These are phyloP conservation scores for Hypoxylon fuscum DNA, from an alignment of 495 filamentous ascomycete species.

Conservation along the genomic window DNA sequence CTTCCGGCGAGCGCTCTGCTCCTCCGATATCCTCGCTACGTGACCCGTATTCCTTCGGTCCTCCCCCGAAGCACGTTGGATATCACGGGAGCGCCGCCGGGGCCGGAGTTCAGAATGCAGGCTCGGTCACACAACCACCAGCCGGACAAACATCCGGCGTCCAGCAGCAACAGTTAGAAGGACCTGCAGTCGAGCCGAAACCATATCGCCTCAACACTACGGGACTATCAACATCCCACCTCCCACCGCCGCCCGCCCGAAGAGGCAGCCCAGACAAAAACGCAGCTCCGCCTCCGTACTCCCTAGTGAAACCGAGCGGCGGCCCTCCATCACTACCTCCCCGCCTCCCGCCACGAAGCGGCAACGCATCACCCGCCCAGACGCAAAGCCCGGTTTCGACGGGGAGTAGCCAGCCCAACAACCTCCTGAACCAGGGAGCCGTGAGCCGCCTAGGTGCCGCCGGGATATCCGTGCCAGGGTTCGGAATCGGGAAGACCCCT, in stretches of 20 bases:
- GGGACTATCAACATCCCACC: slow-evolving; percentile 70
- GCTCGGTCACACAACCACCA: slow-evolving; percentile 64
- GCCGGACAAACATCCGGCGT: slow-evolving; percentile 7
- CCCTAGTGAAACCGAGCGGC: slow-evolving; percentile 59
- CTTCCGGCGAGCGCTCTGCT: slow-evolving; percentile 57
- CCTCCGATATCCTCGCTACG: slow-evolving; percentile 78
- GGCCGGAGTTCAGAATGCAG: slow-evolving; percentile 52
- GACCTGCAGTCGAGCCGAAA: slow-evolving; percentile 59
- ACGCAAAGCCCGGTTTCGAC: slow-evolving; percentile 49
- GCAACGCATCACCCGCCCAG: slow-evolving; percentile 62
- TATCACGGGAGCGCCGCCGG: slow-evolving; percentile 40
- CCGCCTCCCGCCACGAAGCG: slow-evolving; percentile 57
- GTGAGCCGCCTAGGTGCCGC: slow-evolving; percentile 74
- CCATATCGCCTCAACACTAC: slow-evolving; percentile 78
- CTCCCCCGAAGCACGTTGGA: slow-evolving; percentile 74
- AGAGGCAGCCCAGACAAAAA: slow-evolving; percentile 56
- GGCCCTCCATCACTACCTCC: slow-evolving; percentile 82
- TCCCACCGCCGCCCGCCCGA: slow-evolving; percentile 76
- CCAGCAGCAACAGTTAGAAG: slow-evolving; percentile 49
- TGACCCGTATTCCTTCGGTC: slow-evolving; percentile 85
- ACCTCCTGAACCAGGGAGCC: slow-evolving; percentile 72
- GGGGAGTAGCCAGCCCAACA: slow-evolving; percentile 35
- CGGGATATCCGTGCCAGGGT: slow-evolving; percentile 82
- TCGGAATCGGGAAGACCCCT: slow-evolving; percentile 68
- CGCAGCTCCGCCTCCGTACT: slow-evolving; percentile 36